Evolutionary conservation across 2,329 filamentous ascomycete genomes (phyloP), one percentile per base, ranked within the genome.

Genomic region (Shiraia sp.): DNA sequence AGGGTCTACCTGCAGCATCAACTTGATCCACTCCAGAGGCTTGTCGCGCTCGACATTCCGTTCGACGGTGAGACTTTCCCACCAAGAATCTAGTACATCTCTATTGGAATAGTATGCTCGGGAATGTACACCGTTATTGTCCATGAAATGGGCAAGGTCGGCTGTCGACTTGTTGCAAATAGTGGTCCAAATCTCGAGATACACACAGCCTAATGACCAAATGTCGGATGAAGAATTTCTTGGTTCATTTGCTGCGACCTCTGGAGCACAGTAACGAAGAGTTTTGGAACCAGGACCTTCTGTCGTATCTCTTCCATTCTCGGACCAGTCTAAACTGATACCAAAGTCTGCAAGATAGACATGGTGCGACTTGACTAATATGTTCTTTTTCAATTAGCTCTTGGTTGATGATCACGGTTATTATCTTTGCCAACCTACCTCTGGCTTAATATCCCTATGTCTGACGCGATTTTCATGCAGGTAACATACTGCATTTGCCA

Each of bases 341-440:
- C 63, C 61, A 36, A 67, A 67, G 40, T 66, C 64, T 2, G 60
- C 55, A 16, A 61, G 35, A 1, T 55, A 44, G 10, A 61, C 43
- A 3, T 41, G 40, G 6, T 38, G 30, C 5, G 40, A 12, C 10
- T 55, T 23, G 12, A 65, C 47, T 6, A 66, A 49, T 23, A 68
- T 63, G 27, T 66, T 66, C 7, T 32, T n/a, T n/a, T n/a, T n/a
- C n/a, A n/a, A n/a, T n/a, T n/a, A n/a, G n/a, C n/a, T n/a, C n/a
- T n/a, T n/a, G n/a, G n/a, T n/a, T n/a, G n/a, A n/a, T n/a, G n/a
- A n/a, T n/a, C n/a, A n/a, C n/a, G n/a, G n/a, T n/a, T n/a, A n/a
- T n/a, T n/a, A n/a, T n/a, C n/a, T n/a, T n/a, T n/a, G n/a, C n/a
- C n/a, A n/a, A n/a, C n/a, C n/a, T 16, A 19, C 30, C 15, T 32